Evolutionary conservation across 768 basidiomycete genomes (phyloP).

Genomic region (Macrolepiota albuminosa): DNA sequence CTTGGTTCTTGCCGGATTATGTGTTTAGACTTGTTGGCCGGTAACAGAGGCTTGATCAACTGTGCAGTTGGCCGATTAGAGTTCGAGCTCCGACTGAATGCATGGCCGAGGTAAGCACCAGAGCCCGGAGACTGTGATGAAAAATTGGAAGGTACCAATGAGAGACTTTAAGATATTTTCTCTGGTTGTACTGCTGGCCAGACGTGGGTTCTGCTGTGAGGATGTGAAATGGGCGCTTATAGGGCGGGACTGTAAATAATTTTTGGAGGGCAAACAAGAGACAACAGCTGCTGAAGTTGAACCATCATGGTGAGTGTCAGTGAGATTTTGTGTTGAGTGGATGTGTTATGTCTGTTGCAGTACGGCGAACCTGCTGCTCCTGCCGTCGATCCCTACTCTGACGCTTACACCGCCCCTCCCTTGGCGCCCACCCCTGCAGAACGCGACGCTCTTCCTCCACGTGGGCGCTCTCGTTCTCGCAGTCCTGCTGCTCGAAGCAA

Average conservation of each 20-base stretch:
- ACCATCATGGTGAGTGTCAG: constrained; percentile 67
- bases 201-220: background rate
- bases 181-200: background rate
- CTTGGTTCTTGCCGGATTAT: constrained; percentile 60
- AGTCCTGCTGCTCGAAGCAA: constrained; percentile 52
- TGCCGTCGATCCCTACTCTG: constrained; percentile 76
- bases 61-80: constrained; percentile 48
- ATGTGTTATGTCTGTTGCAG: constrained; percentile 27
- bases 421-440: constrained; percentile 45
- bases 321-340: constrained; percentile 2
- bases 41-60: constrained; percentile 55
- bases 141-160: background rate
- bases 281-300: constrained; percentile 43
- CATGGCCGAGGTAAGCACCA: background rate
- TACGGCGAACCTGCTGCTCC: constrained; percentile 60
- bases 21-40: constrained; percentile 44
- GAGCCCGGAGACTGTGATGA: background rate
- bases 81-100: constrained; percentile 40
- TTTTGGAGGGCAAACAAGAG: constrained; percentile 32
- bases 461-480: constrained; percentile 74
- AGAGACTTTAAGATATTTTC: no score
- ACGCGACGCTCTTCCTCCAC: constrained; percentile 49
- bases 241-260: constrained; percentile 17
- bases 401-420: constrained; percentile 70
- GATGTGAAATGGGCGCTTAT: constrained; percentile 6